Base-by-base conservation (phyloP, 257 asterid genomes). In the Nicotiana otophora region DNA sequence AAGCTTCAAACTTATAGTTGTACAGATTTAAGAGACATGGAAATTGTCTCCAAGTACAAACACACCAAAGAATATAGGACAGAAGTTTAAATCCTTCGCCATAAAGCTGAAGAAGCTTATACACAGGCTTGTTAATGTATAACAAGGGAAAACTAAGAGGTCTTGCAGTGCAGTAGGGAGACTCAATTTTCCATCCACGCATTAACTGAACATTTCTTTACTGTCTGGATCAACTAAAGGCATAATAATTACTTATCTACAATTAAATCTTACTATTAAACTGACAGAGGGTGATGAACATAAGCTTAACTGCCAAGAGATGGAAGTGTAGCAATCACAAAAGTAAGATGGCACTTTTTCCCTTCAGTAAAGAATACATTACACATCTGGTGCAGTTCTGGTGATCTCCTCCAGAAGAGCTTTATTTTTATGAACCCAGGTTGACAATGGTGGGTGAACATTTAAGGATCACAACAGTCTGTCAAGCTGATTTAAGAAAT, bases 291-390 rank as follows among this genome's bases (percentile, higher is more conserved):
- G 26, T 72, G 4, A 51, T 75, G 46, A 51, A 51, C 42, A 28
- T 48, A 48, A 26, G 80, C 63, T 28, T 4, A 51, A 75, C 80
- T 75, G 63, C 63, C 63, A 75, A 75, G 26, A 51, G 63, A 75
- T 75, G 26, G 36, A 51, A 75, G 63, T 19, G 80, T 51, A 75
- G 80, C 63, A 20, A 58, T 28, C 80, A 75, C 80, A 75, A 72
- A 57, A 51, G 63, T 16, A 75, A 48, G 5, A 51, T 1, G 28
- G 46, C 26, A 51, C 26, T 75, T 26, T 72, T 23, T 23, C 23
- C 80, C 80, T 15, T 75, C 46, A 75, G 63, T 48, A 14, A 15
- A 14, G 63, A 23, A 31, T 23, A 7, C 23, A 23, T 72, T 46
- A 46, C 79, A 46, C 61, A 46, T 72, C 54, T 46, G 34, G 36